Base-by-base conservation (phyloP, 495 filamentous ascomycete genomes). In the Penicillium egyptiacum region DNA sequence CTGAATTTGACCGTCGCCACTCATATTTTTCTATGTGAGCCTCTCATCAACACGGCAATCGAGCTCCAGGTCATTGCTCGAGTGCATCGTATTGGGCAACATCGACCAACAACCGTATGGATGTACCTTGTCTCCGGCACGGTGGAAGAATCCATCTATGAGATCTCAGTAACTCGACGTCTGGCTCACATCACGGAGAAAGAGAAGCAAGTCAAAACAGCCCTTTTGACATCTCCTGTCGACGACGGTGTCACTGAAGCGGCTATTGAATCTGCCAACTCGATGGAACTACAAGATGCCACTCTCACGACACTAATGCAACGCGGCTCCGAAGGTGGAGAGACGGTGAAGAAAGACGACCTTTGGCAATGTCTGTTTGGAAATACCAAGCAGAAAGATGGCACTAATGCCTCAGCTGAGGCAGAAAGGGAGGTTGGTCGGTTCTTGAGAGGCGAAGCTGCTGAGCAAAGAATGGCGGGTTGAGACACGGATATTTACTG, bases 1-100 rank as follows among this genome's bases (percentile, higher is more conserved):
- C 73, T 98, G 26, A 98, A 92, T 60, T 78, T 98, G 5, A 85
- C 96, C 59, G 92, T 93, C 67, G 94, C 93, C 5, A 96, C 86
- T 11, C 90, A 98, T 67, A 91, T 98, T 1, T 93, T 98, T 62
- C 76, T 98, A 8, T 96, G 92, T 69, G 93, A 98, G 69, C 93
- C 93, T 1, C 74, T 97, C 4, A 83, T 97, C 60, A 96, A 97
- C 67, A 89, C 92, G 6, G 91, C 93, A 2, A 84, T 98, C 9
- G 93, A 97, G 63, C 80, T 96, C 6, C 93, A 98, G 65, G 93
- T 91, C 3, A 95, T 97, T 61, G 91, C 92, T 6, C 87, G 93
- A 46, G 92, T 98, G 0, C 91, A 98, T 68, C 83, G 93, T 37
- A 98, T 98, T 53, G 93, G 93, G 0, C 93, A 98, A 70, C 81